These are phyloP conservation scores for Lithocarpus polystachyus DNA, from an alignment of 306 rosid genomes.

Conservation along the genomic window DNA sequence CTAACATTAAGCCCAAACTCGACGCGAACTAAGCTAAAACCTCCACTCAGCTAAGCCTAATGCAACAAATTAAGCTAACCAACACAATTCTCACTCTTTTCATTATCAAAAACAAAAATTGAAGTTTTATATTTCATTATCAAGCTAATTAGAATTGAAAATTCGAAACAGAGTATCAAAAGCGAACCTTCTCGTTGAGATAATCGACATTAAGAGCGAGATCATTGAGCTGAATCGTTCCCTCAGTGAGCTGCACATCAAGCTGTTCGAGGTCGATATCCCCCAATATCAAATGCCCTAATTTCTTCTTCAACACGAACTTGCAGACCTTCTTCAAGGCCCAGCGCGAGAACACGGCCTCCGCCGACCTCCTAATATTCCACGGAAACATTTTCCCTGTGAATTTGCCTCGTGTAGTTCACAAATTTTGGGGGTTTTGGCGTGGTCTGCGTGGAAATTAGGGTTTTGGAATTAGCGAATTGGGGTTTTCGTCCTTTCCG, in stretches of 20 bases:
- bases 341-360: slow-evolving; percentile 88
- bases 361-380: slow-evolving; percentile 94
- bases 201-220: slow-evolving; percentile 86
- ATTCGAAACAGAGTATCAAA: neutral
- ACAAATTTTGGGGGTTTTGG: slow-evolving; percentile 19
- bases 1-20: neutral
- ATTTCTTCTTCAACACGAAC: slow-evolving; percentile 87
- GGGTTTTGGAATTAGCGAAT: slow-evolving; percentile 2
- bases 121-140: neutral
- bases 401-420: neutral
- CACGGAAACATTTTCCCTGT: slow-evolving; percentile 62
- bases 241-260: slow-evolving; percentile 73
- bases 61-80: neutral
- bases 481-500: neutral
- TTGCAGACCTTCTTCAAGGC: slow-evolving; percentile 80
- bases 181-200: slow-evolving; percentile 65
- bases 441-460: neutral
- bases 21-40: no score
- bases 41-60: neutral
- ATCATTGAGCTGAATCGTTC: slow-evolving; percentile 88
- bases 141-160: neutral
- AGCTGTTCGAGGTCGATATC: slow-evolving; percentile 93
- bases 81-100: neutral
- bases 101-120: neutral
- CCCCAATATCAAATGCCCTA: slow-evolving; percentile 81